Percentiles rank a stretch among this genome's conserved stretches.
Evolutionary conservation across 1,139 yeast genomes (phyloP).

Genomic region (Kluyveromyces marxianus): DNA sequence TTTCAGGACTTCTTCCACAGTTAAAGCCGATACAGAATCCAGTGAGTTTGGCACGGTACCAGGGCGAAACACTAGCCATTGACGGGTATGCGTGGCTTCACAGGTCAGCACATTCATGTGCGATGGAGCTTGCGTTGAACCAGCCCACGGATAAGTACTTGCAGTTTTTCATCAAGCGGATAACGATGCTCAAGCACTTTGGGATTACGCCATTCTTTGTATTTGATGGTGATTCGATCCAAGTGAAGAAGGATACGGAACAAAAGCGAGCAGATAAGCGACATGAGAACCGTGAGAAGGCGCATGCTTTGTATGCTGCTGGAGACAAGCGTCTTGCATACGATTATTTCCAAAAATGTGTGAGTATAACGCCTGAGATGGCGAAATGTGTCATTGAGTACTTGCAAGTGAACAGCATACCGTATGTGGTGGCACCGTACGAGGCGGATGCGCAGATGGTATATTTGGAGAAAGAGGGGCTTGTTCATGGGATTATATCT

Average conservation of each 20-base stretch:
- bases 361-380: slow-evolving; percentile 86
- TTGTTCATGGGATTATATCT: slow-evolving; percentile 79
- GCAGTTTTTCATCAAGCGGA: slow-evolving; percentile 49
- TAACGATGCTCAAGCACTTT: slow-evolving; percentile 56
- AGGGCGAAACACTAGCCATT: slow-evolving; percentile 77
- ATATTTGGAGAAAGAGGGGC: slow-evolving; percentile 65
- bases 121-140: slow-evolving; percentile 71
- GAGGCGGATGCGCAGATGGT: slow-evolving; percentile 99
- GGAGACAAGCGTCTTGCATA: slow-evolving; percentile 58
- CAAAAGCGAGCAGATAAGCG: slow-evolving; percentile 51
- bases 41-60: slow-evolving; percentile 49
- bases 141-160: slow-evolving; percentile 62
- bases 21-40: slow-evolving; percentile 65
- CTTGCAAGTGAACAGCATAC: slow-evolving; percentile 50
- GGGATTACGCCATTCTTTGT: slow-evolving; percentile 82
- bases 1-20: slow-evolving; percentile 66
- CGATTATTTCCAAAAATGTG: slow-evolving; percentile 67
- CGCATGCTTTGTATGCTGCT: slow-evolving; percentile 39
- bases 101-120: slow-evolving; percentile 74
- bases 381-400: slow-evolving; percentile 78
- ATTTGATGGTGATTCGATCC: slow-evolving; percentile 86
- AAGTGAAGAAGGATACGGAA: slow-evolving; percentile 74
- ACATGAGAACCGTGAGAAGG: slow-evolving; percentile 49
- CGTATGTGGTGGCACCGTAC: slow-evolving; percentile 89
- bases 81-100: slow-evolving; percentile 98